Evolutionary conservation across 2,329 filamentous ascomycete species (phyloP).

Genomic region (Pseudopithomyces chartarum): DNA sequence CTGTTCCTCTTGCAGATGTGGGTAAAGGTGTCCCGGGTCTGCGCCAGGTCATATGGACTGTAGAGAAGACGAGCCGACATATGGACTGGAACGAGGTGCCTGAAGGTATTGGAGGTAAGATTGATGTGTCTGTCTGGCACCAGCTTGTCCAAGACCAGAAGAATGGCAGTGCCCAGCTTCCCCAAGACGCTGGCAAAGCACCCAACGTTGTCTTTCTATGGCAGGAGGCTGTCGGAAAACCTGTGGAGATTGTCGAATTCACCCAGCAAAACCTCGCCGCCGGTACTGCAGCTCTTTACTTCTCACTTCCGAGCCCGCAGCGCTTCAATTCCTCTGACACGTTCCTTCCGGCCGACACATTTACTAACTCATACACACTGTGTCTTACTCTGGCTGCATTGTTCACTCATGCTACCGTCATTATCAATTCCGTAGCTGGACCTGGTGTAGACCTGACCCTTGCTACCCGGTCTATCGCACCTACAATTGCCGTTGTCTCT

Average conservation of each 20-base stretch:
- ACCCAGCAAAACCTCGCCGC: conserved; percentile 85
- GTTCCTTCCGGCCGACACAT: conserved; percentile 81
- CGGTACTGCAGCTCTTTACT: conserved; percentile 78
- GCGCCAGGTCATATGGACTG: conserved; percentile 84
- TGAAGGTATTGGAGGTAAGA: conserved; percentile 71
- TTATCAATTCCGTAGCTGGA: conserved; percentile 86
- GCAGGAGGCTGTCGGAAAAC: conserved; percentile 56
- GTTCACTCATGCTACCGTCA: conserved; percentile 81
- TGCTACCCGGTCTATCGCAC: conserved; percentile 74
- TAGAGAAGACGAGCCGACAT: conserved; percentile 86
- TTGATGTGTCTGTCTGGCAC: conserved; percentile 91
- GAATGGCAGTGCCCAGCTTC: conserved; percentile 65
- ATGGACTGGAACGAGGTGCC: conserved; percentile 95
- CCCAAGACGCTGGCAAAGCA: conserved; percentile 60
- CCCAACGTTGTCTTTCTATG: conserved; percentile 68
- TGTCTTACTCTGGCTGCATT: conserved; percentile 81
- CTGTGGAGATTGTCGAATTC: conserved; percentile 76
- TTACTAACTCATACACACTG: conserved; percentile 80
- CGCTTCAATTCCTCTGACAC: conserved; percentile 76
- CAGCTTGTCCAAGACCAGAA: conserved; percentile 75
- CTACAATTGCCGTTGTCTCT: conserved; percentile 81
- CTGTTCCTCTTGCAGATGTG: conserved; percentile 79
- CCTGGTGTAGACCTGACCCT: conserved; percentile 71
- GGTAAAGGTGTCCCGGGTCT: conserved; percentile 72
- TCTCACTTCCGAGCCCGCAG: conserved; percentile 75